Conservation (phyloP, 1,139 yeast genomes). For the Geotrichum cucujoidarum region DNA sequence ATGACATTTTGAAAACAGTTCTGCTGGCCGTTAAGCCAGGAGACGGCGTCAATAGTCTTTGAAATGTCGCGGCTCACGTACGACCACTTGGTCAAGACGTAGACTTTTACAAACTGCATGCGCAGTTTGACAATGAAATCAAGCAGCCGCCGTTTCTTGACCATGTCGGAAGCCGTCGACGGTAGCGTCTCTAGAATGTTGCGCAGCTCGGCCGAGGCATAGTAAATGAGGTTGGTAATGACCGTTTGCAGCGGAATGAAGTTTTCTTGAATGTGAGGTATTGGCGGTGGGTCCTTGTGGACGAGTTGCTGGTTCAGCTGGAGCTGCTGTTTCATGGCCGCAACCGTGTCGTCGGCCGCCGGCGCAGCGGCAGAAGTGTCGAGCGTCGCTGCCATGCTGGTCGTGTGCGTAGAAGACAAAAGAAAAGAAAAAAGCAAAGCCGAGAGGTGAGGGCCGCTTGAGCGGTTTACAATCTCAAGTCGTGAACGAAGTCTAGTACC, state of each 20-base stretch:
- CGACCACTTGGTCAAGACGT: slow-evolving; percentile 86
- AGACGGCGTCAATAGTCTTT: slow-evolving; percentile 72
- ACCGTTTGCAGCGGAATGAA: slow-evolving; percentile 59
- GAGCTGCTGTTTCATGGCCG: slow-evolving; percentile 9
- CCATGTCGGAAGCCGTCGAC: slow-evolving; percentile 51
- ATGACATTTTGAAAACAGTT: slow-evolving; percentile 60
- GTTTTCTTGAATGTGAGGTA: slow-evolving; percentile 74
- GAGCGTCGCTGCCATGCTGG: slow-evolving; percentile 16
- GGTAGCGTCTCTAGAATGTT: slow-evolving; percentile 59
- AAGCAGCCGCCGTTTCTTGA: slow-evolving; percentile 62
- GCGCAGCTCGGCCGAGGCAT: slow-evolving; percentile 59
- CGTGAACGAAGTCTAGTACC: too few relatives aligned
- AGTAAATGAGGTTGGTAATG: slow-evolving; percentile 55
- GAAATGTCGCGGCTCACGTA: slow-evolving; percentile 64
- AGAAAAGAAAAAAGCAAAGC: background rate
- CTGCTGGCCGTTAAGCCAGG: slow-evolving; percentile 82
- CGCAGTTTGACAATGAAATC: slow-evolving; percentile 65
- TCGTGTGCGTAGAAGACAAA: too few relatives aligned
- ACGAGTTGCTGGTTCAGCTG: slow-evolving; percentile 6
- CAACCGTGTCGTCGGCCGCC: slow-evolving; percentile 9
- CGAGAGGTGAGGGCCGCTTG: background rate
- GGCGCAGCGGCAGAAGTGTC: slow-evolving; percentile 9
- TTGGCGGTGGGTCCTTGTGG: slow-evolving; percentile 38
- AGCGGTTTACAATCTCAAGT: too few relatives aligned
- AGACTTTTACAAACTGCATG: slow-evolving; percentile 75